Conservation (phyloP, 2,329 filamentous ascomycete genomes). For the Beauveria varroae region DNA sequence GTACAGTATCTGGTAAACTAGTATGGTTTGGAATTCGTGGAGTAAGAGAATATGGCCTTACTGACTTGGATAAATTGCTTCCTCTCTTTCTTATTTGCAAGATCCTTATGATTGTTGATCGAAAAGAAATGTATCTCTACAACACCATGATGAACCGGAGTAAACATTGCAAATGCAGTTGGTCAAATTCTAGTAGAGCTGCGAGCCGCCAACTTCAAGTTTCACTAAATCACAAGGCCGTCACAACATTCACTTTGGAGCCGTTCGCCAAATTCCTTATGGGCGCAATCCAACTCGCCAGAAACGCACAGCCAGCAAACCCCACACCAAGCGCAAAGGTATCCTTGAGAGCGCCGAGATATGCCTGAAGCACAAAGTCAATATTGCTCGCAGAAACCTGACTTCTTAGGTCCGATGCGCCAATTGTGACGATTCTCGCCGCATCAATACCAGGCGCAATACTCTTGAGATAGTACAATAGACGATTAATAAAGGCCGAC, state of each 20-base stretch:
- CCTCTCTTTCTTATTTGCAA: too few relatives aligned
- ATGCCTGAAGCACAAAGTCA: background rate
- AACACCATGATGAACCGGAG: background rate
- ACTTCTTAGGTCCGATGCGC: background rate
- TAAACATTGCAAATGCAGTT: background rate
- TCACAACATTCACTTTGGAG: background rate
- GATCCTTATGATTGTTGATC: too few relatives aligned
- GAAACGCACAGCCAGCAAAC: conserved; percentile 1
- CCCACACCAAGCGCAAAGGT: background rate
- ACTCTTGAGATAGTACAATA: background rate
- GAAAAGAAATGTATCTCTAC: background rate
- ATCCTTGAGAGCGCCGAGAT: background rate
- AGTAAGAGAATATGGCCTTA: too few relatives aligned
- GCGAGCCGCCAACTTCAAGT: too few relatives aligned
- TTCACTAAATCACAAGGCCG: background rate
- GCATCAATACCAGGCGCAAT: background rate
- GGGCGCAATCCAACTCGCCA: conserved; percentile 2
- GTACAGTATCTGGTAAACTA: too few relatives aligned
- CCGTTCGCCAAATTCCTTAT: background rate
- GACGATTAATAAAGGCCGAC: background rate
- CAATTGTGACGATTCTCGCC: background rate
- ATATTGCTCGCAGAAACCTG: background rate
- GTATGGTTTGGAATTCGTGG: too few relatives aligned
- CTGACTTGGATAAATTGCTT: too few relatives aligned
- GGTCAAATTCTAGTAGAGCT: too few relatives aligned